These are phyloP conservation scores for Diaporthe citri DNA, from an alignment of 2,329 filamentous ascomycete genomes.

Conservation along the genomic window DNA sequence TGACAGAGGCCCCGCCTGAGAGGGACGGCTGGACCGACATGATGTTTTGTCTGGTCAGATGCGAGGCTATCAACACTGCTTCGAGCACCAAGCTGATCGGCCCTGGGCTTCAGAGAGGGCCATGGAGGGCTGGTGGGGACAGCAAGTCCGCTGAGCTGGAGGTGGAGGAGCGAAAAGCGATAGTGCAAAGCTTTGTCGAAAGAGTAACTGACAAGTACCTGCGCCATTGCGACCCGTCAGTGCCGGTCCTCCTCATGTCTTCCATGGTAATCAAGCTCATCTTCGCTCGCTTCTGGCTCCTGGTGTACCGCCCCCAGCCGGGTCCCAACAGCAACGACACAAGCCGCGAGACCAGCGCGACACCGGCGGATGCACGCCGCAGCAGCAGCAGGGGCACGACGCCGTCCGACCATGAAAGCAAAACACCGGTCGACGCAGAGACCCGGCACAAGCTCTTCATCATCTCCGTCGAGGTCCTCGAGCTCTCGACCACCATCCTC, in stretches of 20 bases:
- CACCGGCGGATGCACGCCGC: background rate
- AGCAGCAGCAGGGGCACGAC: no score
- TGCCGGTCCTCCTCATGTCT: slow-evolving; percentile 6
- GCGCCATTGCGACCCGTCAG: slow-evolving; percentile 19
- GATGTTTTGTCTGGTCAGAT: slow-evolving; percentile 54
- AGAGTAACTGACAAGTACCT: slow-evolving; percentile 24
- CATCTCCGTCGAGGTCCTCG: slow-evolving; percentile 80
- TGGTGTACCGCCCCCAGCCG: slow-evolving; percentile 20
- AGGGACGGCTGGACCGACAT: slow-evolving; percentile 65
- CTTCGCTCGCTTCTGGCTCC: slow-evolving; percentile 32
- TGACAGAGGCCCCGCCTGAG: slow-evolving; percentile 57
- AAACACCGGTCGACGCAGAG: background rate
- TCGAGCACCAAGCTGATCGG: slow-evolving; percentile 26
- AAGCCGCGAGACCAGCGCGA: background rate
- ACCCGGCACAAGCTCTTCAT: slow-evolving; percentile 76
- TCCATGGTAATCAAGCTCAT: slow-evolving; percentile 29
- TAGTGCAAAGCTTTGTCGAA: slow-evolving; percentile 26
- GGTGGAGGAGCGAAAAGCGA: background rate
- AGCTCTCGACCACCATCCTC: slow-evolving; percentile 70
- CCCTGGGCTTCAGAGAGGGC: background rate
- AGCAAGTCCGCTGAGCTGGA: background rate
- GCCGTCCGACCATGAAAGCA: background rate
- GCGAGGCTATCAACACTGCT: slow-evolving; percentile 49
- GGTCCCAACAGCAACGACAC: background rate
- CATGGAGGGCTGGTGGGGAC: background rate